A percentile compares a stretch with the other conserved stretches of the same genome.
Evolutionary conservation across 2,329 filamentous ascomycete species (phyloP).

Genomic region (Nannizziopsis arthrosporioides): DNA sequence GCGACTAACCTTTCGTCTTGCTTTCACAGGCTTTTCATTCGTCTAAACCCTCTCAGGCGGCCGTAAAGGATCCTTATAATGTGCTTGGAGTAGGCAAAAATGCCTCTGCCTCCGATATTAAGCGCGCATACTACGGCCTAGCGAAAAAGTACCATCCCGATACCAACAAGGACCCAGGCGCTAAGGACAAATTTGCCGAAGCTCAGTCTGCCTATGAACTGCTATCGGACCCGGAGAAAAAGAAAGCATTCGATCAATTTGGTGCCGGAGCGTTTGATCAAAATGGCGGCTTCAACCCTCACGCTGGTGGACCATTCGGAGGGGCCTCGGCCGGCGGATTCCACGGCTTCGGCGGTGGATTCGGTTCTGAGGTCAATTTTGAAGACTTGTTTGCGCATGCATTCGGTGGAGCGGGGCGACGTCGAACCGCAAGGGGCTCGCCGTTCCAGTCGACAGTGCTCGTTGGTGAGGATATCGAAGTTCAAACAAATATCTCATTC

Average conservation of each 20-base stretch:
- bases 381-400: constrained; percentile 80
- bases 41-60: constrained; percentile 49
- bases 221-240: constrained; percentile 84
- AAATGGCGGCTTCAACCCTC: constrained; percentile 66
- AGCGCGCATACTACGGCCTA: constrained; percentile 94
- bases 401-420: constrained; percentile 58
- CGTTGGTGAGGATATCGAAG: constrained; percentile 92
- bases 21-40: constrained; percentile 33
- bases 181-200: constrained; percentile 89
- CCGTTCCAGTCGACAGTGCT: constrained; percentile 71
- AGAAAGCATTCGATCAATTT: constrained; percentile 81
- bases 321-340: constrained; percentile 47
- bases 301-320: constrained; percentile 45
- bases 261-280: constrained; percentile 64
- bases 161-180: constrained; percentile 87
- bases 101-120: constrained; percentile 79
- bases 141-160: constrained; percentile 98
- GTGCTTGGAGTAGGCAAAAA: constrained; percentile 71
- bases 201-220: constrained; percentile 91
- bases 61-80: constrained; percentile 79
- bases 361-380: constrained; percentile 79
- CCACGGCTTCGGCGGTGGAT: constrained; percentile 49
- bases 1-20: constrained; percentile 5
- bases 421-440: constrained; percentile 43
- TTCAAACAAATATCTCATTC: constrained; percentile 85